Percentiles rank a stretch among this genome's conserved stretches.
Conservation (phyloP, 2,329 filamentous ascomycete genomes). For the Cladorrhinum sp. region DNA sequence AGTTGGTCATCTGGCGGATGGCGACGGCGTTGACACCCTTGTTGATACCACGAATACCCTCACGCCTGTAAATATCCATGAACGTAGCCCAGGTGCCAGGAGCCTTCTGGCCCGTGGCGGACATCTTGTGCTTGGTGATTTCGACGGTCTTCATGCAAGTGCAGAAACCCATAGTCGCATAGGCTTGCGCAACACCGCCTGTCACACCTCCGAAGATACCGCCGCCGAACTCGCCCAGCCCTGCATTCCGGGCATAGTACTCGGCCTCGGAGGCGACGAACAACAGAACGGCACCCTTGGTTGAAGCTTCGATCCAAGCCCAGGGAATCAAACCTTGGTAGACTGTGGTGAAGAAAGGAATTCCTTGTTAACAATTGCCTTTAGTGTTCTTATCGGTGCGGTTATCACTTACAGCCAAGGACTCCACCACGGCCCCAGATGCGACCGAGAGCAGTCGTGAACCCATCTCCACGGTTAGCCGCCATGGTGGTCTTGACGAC, state of each 20-base stretch:
- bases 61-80: slow-evolving; percentile 92
- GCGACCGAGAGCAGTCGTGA: slow-evolving; percentile 74
- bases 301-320: slow-evolving; percentile 99
- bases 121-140: slow-evolving; percentile 97
- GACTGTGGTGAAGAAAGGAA: slow-evolving; percentile 55
- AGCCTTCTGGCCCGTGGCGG: slow-evolving; percentile 75
- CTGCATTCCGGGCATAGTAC: slow-evolving; percentile 81
- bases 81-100: slow-evolving; percentile 93
- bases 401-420: slow-evolving; percentile 75
- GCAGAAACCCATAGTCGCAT: slow-evolving; percentile 99
- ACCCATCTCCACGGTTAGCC: slow-evolving; percentile 87
- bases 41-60: slow-evolving; percentile 96
- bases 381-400: background rate
- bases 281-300: slow-evolving; percentile 97
- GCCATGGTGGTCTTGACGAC: slow-evolving; percentile 99
- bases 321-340: slow-evolving; percentile 99
- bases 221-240: slow-evolving; percentile 80
- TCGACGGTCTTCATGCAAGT: slow-evolving; percentile 99
- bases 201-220: slow-evolving; percentile 90
- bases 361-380: slow-evolving; percentile 26
- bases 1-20: slow-evolving; percentile 99
- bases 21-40: slow-evolving; percentile 97
- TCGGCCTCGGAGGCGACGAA: slow-evolving; percentile 99
- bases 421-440: slow-evolving; percentile 94
- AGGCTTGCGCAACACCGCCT: slow-evolving; percentile 94